phyloP scores from a whole-genome alignment of 495 filamentous ascomycete genomes.

The Pyrenula aspistea region DNA sequence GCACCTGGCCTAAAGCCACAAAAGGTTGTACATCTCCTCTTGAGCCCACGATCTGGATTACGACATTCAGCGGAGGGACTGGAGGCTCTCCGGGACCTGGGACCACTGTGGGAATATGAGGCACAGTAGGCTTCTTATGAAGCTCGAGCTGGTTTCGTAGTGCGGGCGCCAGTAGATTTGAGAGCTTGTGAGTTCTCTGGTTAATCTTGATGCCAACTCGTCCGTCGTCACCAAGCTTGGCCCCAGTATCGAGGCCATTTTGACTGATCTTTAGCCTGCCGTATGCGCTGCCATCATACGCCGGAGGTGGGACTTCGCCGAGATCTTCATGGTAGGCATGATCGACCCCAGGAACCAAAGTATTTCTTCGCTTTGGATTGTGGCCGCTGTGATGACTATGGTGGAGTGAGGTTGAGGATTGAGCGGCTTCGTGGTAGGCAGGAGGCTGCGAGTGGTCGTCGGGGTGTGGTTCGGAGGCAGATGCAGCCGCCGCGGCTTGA shows the following conservation, averaged over 20 bases:
- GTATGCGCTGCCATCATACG: slow-evolving; percentile 31
- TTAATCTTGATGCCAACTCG: slow-evolving; percentile 67
- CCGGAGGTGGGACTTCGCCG: slow-evolving; percentile 29
- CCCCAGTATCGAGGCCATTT: slow-evolving; percentile 41
- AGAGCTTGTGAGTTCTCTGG: slow-evolving; percentile 49
- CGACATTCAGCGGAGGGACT: slow-evolving; percentile 51
- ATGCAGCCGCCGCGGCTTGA: background rate
- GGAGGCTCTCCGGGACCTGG: slow-evolving; percentile 46
- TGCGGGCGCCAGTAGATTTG: slow-evolving; percentile 53
- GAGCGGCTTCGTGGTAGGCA: background rate
- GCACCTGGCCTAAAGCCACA: slow-evolving; percentile 48
- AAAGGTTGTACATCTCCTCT: slow-evolving; percentile 76
- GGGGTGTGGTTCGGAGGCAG: background rate
- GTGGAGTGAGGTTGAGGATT: background rate
- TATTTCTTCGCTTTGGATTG: background rate
- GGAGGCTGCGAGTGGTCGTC: background rate
- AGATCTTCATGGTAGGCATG: background rate
- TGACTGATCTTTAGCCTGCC: slow-evolving; percentile 36
- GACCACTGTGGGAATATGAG: slow-evolving; percentile 49
- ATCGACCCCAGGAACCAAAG: background rate
- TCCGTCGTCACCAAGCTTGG: slow-evolving; percentile 48
- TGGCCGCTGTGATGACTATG: background rate
- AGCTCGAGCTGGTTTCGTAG: slow-evolving; percentile 44
- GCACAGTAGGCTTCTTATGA: slow-evolving; percentile 24
- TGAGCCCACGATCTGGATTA: slow-evolving; percentile 69